Evolutionary conservation across 352 stramenopile genomes (phyloP).

Genomic region (Phytophthora crassamura): DNA sequence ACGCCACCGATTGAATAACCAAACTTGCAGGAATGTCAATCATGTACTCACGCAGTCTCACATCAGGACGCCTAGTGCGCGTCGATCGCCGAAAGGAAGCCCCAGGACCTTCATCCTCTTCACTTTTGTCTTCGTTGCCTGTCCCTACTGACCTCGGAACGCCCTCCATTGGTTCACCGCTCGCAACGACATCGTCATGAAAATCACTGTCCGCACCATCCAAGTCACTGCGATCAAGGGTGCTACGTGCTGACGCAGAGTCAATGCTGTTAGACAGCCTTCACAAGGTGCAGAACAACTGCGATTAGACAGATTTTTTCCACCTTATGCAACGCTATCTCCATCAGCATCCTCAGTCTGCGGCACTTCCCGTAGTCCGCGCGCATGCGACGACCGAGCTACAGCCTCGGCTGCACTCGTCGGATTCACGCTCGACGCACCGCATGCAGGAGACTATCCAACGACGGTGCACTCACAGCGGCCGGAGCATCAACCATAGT

Average conservation of each 20-base stretch:
- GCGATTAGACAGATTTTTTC: not conserved
- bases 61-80: not conserved
- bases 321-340: constrained; percentile 7
- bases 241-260: not conserved
- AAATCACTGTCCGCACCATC: constrained; percentile 5
- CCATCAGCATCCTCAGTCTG: constrained; percentile 4
- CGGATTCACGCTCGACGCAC: constrained; percentile 15
- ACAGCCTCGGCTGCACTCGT: constrained; percentile 11
- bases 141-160: not conserved
- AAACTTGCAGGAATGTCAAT: constrained; percentile 1
- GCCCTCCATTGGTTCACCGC: not conserved
- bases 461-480: not conserved
- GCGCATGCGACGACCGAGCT: constrained; percentile 5
- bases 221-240: constrained; percentile 13
- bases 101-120: constrained; percentile 3
- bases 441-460: not conserved
- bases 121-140: not conserved
- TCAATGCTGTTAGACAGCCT: constrained; percentile 10
- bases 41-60: not conserved
- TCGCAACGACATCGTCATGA: constrained; percentile 8
- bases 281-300: not conserved
- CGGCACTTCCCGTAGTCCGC: not conserved
- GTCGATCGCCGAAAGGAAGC: constrained; percentile 19
- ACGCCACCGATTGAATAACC: not conserved
- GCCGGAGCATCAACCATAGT: constrained; percentile 11